Percentiles rank a stretch among this genome's conserved stretches.
Evolutionary conservation across 1,284 basidiomycete genomes (phyloP).

Genomic region (Chiua sp.): DNA sequence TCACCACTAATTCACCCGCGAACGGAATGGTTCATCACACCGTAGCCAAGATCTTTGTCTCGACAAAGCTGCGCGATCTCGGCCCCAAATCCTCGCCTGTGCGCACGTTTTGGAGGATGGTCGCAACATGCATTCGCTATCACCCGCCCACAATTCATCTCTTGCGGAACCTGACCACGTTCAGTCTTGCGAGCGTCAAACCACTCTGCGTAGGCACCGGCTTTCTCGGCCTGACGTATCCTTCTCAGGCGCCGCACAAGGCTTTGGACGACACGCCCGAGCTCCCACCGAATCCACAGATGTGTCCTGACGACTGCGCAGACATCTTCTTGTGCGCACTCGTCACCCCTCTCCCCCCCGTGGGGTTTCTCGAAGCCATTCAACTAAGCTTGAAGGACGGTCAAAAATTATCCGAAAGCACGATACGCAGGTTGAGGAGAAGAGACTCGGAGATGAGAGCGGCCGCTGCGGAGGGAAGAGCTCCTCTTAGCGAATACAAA

Average conservation of each 20-base stretch:
- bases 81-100: slow-evolving; percentile 28
- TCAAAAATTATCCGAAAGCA: slow-evolving; percentile 31
- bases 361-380: slow-evolving; percentile 26
- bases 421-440: slow-evolving; percentile 29
- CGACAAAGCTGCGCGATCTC: slow-evolving; percentile 32
- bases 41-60: slow-evolving; percentile 32
- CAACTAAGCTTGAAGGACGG: slow-evolving; percentile 31
- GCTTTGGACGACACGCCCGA: slow-evolving; percentile 28
- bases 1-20: slow-evolving; percentile 28
- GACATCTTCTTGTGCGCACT: slow-evolving; percentile 24
- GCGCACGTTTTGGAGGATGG: slow-evolving; percentile 34
- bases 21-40: slow-evolving; percentile 35
- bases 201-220: slow-evolving; percentile 22
- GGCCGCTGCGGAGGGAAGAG: slow-evolving; percentile 27
- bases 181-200: slow-evolving; percentile 34
- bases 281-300: slow-evolving; percentile 17
- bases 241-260: background rate
- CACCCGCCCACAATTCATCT: slow-evolving; percentile 29
- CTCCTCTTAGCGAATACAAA: slow-evolving; percentile 28
- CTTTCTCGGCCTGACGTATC: slow-evolving; percentile 27
- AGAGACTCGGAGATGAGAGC: slow-evolving; percentile 26
- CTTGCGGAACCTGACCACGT: slow-evolving; percentile 24
- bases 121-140: slow-evolving; percentile 32
- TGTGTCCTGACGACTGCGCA: slow-evolving; percentile 16
- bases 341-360: slow-evolving; percentile 28